A percentile compares a stretch with the other conserved stretches of the same genome.
Conservation (phyloP, 129 eudicot genomes). For the Flaveria sonorensis region DNA sequence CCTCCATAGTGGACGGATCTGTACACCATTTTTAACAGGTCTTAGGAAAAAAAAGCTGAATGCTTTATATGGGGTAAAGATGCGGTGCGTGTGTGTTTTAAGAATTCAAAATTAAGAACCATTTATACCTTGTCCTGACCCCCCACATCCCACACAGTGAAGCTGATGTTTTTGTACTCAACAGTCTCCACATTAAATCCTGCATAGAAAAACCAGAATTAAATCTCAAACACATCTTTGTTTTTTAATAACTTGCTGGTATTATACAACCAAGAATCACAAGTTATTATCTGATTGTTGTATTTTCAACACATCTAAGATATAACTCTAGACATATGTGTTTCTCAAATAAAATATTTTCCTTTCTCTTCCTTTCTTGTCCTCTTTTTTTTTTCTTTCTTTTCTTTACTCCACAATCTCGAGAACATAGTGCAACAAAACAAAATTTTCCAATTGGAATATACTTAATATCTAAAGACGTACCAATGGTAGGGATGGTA, state of each 20-base stretch:
- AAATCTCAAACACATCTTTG: neutral
- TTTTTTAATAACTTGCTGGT: neutral
- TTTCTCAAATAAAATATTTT: too few species aligned
- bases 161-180: slow-evolving; percentile 98
- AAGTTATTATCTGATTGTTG: slow-evolving; percentile 6
- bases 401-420: too few species aligned
- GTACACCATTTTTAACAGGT: slow-evolving; percentile 5
- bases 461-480: slow-evolving; percentile 11
- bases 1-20: slow-evolving; percentile 99
- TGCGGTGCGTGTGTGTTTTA: neutral
- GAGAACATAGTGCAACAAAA: too few species aligned
- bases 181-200: slow-evolving; percentile 99
- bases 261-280: neutral
- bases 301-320: neutral
- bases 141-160: slow-evolving; percentile 99
- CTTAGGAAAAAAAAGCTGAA: neutral
- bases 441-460: neutral
- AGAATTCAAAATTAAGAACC: neutral
- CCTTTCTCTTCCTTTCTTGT: too few species aligned
- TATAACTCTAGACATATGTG: neutral
- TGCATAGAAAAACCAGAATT: slow-evolving; percentile 30
- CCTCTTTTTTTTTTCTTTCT: too few species aligned
- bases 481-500: slow-evolving; percentile 98
- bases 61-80: neutral
- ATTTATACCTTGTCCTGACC: slow-evolving; percentile 95